Conservation (phyloP, 2,329 filamentous ascomycete species). For the Fusarium anthophilum region DNA sequence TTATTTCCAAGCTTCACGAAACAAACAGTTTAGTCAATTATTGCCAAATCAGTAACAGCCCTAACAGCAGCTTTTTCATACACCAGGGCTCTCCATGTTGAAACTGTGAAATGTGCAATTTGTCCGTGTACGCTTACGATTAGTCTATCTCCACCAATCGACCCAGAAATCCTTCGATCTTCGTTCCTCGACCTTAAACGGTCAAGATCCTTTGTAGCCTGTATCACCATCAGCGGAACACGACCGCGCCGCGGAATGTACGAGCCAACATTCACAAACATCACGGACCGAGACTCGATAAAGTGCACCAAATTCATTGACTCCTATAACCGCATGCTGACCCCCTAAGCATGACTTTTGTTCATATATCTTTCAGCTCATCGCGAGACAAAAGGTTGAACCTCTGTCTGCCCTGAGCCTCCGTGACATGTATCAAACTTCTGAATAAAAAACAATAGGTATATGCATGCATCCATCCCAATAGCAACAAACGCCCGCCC, state of each 20-base stretch:
- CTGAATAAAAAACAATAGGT: conserved; percentile 39
- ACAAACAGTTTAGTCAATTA: neutral
- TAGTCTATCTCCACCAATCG: neutral
- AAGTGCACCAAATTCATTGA: conserved; percentile 17
- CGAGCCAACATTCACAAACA: neutral
- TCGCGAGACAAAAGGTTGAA: neutral
- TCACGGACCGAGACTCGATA: neutral
- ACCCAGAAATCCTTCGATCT: neutral
- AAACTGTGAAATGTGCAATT: neutral
- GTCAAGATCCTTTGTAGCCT: neutral
- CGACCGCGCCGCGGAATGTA: neutral
- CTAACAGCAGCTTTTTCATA: neutral
- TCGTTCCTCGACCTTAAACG: neutral
- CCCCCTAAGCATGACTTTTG: conserved; percentile 27
- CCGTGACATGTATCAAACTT: conserved; percentile 13
- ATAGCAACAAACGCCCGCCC: conserved; percentile 38
- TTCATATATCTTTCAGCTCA: conserved; percentile 9
- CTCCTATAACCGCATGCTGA: conserved; percentile 13
- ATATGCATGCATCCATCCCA: conserved; percentile 36
- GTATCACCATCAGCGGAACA: neutral
- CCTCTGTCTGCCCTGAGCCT: neutral
- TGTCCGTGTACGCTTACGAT: neutral
- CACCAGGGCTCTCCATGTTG: neutral
- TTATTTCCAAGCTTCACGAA: neutral
- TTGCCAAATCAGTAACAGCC: neutral